Conservation (phyloP, 2,329 filamentous ascomycete genomes). For the Fusarium multiceps region DNA sequence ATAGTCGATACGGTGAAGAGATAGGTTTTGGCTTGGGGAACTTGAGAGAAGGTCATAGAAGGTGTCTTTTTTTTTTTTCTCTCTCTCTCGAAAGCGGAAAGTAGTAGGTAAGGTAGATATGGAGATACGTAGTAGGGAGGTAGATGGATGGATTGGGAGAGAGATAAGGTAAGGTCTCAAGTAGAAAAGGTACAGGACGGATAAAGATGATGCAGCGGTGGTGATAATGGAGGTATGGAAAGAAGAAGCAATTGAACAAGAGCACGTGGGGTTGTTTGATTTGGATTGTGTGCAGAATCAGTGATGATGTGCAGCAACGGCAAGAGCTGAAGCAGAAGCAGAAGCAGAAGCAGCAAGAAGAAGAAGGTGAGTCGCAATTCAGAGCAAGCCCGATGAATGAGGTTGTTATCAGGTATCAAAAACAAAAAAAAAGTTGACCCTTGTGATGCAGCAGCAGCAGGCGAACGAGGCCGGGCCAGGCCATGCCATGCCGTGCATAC, state of each 20-base stretch:
- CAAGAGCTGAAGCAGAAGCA: neutral
- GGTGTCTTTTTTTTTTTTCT: neutral
- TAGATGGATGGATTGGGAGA: neutral
- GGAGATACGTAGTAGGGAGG: neutral
- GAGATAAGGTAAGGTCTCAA: neutral
- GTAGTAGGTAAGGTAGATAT: neutral
- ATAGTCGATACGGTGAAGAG: conserved; percentile 31
- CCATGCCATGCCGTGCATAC: neutral
- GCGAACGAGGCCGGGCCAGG: neutral
- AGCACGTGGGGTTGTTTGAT: conserved; percentile 27
- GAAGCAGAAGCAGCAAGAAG: conserved; percentile 3
- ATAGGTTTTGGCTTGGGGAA: conserved; percentile 24
- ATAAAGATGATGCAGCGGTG: conserved; percentile 3
- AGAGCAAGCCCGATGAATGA: conserved; percentile 6
- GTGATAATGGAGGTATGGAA: conserved; percentile 5
- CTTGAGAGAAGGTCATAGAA: conserved; percentile 36
- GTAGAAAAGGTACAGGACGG: neutral
- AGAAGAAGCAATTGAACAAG: conserved; percentile 20
- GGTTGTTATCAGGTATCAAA: conserved; percentile 30
- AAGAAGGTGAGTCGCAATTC: conserved; percentile 14
- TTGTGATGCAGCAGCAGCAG: conserved; percentile 19
- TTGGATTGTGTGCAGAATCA: conserved; percentile 30
- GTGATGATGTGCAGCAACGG: conserved; percentile 27
- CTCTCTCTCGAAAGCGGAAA: conserved; percentile 31
- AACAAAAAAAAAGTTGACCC: neutral